phyloP scores from a whole-genome alignment of 306 rosid genomes.

The Luffa aegyptiaca region DNA sequence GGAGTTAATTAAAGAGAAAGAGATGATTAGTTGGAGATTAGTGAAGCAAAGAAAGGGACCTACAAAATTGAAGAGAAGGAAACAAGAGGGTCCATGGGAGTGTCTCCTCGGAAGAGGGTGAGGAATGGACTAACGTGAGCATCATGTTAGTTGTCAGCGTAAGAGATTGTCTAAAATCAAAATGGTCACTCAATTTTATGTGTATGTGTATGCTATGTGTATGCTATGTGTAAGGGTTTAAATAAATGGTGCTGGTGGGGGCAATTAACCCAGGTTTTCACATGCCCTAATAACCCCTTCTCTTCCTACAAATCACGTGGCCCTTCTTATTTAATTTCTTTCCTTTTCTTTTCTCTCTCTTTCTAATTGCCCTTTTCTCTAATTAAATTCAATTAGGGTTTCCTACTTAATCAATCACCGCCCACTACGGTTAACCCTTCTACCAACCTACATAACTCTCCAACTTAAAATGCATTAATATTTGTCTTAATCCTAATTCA shows the following conservation, averaged over 20 bases:
- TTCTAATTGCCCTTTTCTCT: background rate
- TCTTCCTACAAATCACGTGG: slow-evolving; percentile 72
- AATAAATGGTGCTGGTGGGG: slow-evolving; percentile 28
- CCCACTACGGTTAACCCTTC: background rate
- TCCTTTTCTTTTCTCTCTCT: slow-evolving; percentile 14
- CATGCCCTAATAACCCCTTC: slow-evolving; percentile 60
- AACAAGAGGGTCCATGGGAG: slow-evolving; percentile 46
- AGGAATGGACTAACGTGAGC: slow-evolving; percentile 51
- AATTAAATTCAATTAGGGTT: background rate
- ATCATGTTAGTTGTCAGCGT: slow-evolving; percentile 68
- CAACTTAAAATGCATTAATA: background rate
- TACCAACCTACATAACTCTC: background rate
- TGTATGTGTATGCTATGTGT: slow-evolving; percentile 8
- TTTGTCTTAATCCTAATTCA: background rate
- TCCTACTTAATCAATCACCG: background rate
- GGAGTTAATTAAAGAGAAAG: too few relatives aligned
- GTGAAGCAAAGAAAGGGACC: background rate
- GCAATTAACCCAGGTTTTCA: slow-evolving; percentile 55
- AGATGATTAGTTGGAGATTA: background rate
- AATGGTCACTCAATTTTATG: slow-evolving; percentile 33
- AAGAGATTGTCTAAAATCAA: slow-evolving; percentile 22
- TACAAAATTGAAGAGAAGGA: slow-evolving; percentile 27
- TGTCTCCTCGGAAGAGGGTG: slow-evolving; percentile 42
- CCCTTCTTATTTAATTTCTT: slow-evolving; percentile 5
- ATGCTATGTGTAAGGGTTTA: background rate